Evolutionary conservation across 106 monocot genomes (phyloP).

Genomic region (Dendrobium chrysotoxum): DNA sequence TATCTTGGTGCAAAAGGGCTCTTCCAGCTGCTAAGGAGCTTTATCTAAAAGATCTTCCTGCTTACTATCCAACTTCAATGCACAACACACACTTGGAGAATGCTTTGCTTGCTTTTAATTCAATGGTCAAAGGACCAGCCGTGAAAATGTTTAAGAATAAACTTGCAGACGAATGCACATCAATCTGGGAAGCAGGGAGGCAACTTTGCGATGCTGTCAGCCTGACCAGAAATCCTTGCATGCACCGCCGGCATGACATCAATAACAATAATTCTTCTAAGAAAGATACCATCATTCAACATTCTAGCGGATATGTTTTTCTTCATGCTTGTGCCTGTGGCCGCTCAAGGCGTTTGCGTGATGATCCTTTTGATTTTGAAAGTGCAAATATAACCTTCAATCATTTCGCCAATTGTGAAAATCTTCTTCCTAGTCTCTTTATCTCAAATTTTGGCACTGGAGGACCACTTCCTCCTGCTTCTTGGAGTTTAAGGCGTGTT

Average conservation of each 20-base stretch:
- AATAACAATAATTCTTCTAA: not conserved
- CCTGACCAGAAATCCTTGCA: slow-evolving; percentile 82
- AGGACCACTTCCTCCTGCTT: slow-evolving; percentile 26
- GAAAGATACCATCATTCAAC: slow-evolving; percentile 25
- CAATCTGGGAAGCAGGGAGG: slow-evolving; percentile 83
- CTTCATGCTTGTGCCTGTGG: slow-evolving; percentile 98
- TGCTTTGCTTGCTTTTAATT: slow-evolving; percentile 61
- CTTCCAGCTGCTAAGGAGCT: slow-evolving; percentile 78
- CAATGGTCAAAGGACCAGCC: slow-evolving; percentile 85
- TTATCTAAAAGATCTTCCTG: slow-evolving; percentile 76
- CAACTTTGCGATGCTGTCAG: slow-evolving; percentile 95
- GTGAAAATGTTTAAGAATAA: slow-evolving; percentile 45
- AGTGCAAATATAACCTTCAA: slow-evolving; percentile 59
- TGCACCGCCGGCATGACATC: slow-evolving; percentile 50
- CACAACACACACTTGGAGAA: slow-evolving; percentile 66
- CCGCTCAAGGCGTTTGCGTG: slow-evolving; percentile 58
- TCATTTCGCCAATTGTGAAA: slow-evolving; percentile 61
- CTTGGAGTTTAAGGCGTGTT: slow-evolving; percentile 71
- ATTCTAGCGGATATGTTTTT: slow-evolving; percentile 88
- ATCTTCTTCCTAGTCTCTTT: slow-evolving; percentile 47
- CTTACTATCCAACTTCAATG: slow-evolving; percentile 71
- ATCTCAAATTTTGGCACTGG: slow-evolving; percentile 38
- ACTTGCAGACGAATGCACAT: slow-evolving; percentile 75
- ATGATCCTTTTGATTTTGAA: slow-evolving; percentile 90
- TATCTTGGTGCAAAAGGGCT: slow-evolving; percentile 77